These are phyloP conservation scores for Balakata baccata DNA, from an alignment of 345 rosid species.

Conservation along the genomic window DNA sequence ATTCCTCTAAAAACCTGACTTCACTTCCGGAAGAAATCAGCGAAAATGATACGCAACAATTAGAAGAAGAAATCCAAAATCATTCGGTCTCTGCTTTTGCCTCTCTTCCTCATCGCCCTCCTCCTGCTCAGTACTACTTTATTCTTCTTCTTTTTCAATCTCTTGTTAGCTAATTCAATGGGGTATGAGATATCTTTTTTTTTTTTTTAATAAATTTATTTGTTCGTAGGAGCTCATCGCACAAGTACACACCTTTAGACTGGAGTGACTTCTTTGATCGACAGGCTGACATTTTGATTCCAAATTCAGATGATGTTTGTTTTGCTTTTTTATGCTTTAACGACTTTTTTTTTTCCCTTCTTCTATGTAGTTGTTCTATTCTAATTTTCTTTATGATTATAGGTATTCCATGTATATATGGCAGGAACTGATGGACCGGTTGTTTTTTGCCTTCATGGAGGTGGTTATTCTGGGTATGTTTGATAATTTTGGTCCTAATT, in stretches of 20 bases:
- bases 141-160: too few relatives aligned
- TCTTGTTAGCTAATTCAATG: not conserved
- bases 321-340: slow-evolving; percentile 1
- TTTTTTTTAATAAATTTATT: not conserved
- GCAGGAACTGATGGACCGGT: slow-evolving; percentile 92
- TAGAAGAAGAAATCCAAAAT: slow-evolving; percentile 8
- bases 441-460: slow-evolving; percentile 89
- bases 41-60: slow-evolving; percentile 24
- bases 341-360: not conserved
- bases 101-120: slow-evolving; percentile 56
- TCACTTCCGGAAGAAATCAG: slow-evolving; percentile 50
- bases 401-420: slow-evolving; percentile 90
- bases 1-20: slow-evolving; percentile 39
- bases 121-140: slow-evolving; percentile 45
- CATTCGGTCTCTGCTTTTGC: slow-evolving; percentile 52
- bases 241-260: slow-evolving; percentile 63
- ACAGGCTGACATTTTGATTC: slow-evolving; percentile 68
- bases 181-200: not conserved
- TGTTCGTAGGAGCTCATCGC: slow-evolving; percentile 42
- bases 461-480: slow-evolving; percentile 86
- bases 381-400: slow-evolving; percentile 28
- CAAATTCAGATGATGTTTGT: slow-evolving; percentile 68
- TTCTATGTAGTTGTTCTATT: slow-evolving; percentile 15
- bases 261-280: slow-evolving; percentile 67
- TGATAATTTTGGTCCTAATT: not conserved